Percentiles rank a stretch among this genome's conserved stretches.
These are phyloP conservation scores for Allomyces arbusculus DNA, from an alignment of 192 early-diverging fungal genomes.

Conservation along the genomic window DNA sequence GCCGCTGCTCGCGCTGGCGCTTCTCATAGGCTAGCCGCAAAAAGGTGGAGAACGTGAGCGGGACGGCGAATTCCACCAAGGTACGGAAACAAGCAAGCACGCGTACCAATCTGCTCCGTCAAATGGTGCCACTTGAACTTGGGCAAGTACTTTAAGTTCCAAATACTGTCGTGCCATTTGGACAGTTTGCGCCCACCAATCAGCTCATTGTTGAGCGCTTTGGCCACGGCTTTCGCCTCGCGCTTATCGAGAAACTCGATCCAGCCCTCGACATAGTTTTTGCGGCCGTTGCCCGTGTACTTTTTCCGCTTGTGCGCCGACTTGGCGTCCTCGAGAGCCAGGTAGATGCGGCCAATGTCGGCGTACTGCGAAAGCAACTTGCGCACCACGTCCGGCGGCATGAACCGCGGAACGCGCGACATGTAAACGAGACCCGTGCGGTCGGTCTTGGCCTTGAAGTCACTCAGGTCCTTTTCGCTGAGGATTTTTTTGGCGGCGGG, in stretches of 20 bases:
- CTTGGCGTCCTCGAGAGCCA: constrained; percentile 67
- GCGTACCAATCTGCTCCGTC: constrained; percentile 72
- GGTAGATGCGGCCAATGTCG: constrained; percentile 61
- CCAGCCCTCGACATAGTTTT: constrained; percentile 90
- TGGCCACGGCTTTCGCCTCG: constrained; percentile 56
- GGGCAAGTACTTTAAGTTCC: constrained; percentile 91
- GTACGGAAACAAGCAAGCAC: neutral
- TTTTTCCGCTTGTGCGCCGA: constrained; percentile 60
- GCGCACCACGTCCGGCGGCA: constrained; percentile 64
- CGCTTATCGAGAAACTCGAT: constrained; percentile 89
- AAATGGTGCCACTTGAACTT: constrained; percentile 93
- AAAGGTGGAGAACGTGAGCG: neutral
- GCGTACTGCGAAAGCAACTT: constrained; percentile 54
- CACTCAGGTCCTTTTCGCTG: constrained; percentile 11
- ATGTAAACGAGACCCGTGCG: constrained; percentile 74
- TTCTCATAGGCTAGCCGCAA: constrained; percentile 36
- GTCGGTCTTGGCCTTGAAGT: constrained; percentile 10
- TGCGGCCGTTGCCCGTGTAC: constrained; percentile 59
- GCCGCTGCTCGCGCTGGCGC: constrained; percentile 52
- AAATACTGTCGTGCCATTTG: constrained; percentile 80
- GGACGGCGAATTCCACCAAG: neutral
- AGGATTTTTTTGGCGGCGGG: constrained; percentile 5
- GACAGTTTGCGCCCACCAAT: constrained; percentile 76
- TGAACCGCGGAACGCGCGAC: constrained; percentile 78
- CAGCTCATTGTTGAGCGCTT: constrained; percentile 52